These are phyloP conservation scores for Arabidopsis suecica DNA, from an alignment of 345 rosid genomes.

Conservation along the genomic window DNA sequence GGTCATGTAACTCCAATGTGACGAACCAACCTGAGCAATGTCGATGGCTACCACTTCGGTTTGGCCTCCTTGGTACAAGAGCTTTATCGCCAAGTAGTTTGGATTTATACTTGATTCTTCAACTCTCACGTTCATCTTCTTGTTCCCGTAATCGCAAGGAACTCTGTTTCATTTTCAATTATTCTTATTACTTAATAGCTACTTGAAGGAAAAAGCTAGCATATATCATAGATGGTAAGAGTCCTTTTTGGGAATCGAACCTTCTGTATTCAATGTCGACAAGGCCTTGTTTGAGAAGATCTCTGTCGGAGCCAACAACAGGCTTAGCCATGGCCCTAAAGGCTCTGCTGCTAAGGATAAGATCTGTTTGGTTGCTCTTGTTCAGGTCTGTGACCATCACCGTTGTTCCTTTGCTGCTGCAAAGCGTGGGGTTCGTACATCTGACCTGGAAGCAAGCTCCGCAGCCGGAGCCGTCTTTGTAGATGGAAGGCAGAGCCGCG, in stretches of 20 bases:
- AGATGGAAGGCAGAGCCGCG: conserved; percentile 70
- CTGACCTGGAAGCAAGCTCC: conserved; percentile 94
- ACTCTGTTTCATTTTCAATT: conserved; percentile 55
- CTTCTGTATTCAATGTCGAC: conserved; percentile 82
- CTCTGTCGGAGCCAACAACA: conserved; percentile 48
- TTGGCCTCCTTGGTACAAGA: conserved; percentile 92
- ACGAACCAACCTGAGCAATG: conserved; percentile 73
- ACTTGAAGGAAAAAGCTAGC: no score
- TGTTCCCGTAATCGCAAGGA: conserved; percentile 71
- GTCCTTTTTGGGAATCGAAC: conserved; percentile 29
- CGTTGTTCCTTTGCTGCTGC: conserved; percentile 67
- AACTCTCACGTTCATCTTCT: conserved; percentile 77
- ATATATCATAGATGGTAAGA: no score
- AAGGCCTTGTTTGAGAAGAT: conserved; percentile 63
- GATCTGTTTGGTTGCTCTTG: conserved; percentile 64
- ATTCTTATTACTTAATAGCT: not conserved
- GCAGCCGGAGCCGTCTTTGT: conserved; percentile 85
- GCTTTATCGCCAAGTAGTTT: conserved; percentile 67
- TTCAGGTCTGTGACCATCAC: conserved; percentile 77
- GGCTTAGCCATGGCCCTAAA: conserved; percentile 78
- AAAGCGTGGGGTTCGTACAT: conserved; percentile 67
- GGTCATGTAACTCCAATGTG: conserved; percentile 75
- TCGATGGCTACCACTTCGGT: conserved; percentile 83
- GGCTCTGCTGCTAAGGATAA: conserved; percentile 85
- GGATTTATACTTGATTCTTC: conserved; percentile 90